phyloP scores from a whole-genome alignment of 1,284 basidiomycete species.

The Leucoagaricus sp. region DNA sequence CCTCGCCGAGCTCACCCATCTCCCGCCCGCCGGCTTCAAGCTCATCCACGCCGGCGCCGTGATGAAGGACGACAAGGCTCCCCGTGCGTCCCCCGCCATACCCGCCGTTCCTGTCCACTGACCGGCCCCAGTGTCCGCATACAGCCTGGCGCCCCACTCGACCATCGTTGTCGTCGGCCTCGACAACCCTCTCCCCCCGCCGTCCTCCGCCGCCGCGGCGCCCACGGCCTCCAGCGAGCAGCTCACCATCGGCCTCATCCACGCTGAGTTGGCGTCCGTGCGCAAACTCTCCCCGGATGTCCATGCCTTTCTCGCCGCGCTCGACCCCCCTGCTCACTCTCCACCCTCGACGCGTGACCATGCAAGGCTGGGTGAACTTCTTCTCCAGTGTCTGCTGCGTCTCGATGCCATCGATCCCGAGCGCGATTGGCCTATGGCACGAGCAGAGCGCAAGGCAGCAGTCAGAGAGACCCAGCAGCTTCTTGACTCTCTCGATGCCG shows the following conservation, averaged over 20 bases:
- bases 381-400: slow-evolving; percentile 76
- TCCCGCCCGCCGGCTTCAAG: slow-evolving; percentile 66
- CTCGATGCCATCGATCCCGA: slow-evolving; percentile 73
- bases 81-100: slow-evolving; percentile 46
- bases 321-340: slow-evolving; percentile 21
- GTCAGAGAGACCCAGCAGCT: slow-evolving; percentile 55
- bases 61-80: slow-evolving; percentile 75
- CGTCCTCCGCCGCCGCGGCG: slow-evolving; percentile 16
- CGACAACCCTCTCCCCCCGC: slow-evolving; percentile 22
- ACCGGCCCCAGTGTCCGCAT: slow-evolving; percentile 55
- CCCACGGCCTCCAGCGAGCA: slow-evolving; percentile 20
- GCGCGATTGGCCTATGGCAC: slow-evolving; percentile 69
- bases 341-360: slow-evolving; percentile 44
- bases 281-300: slow-evolving; percentile 57
- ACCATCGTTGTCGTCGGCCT: slow-evolving; percentile 62
- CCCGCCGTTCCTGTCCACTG: slow-evolving; percentile 5
- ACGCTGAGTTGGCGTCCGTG: slow-evolving; percentile 58
- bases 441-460: slow-evolving; percentile 72
- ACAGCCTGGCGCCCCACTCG: slow-evolving; percentile 60
- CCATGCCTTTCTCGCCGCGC: slow-evolving; percentile 50
- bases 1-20: slow-evolving; percentile 66
- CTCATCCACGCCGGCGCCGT: slow-evolving; percentile 78
- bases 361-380: slow-evolving; percentile 63
- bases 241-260: slow-evolving; percentile 60
- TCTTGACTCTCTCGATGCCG: slow-evolving; percentile 42